Evolutionary conservation across 1,284 basidiomycete genomes (phyloP).

Genomic region (Vanrija humicola): DNA sequence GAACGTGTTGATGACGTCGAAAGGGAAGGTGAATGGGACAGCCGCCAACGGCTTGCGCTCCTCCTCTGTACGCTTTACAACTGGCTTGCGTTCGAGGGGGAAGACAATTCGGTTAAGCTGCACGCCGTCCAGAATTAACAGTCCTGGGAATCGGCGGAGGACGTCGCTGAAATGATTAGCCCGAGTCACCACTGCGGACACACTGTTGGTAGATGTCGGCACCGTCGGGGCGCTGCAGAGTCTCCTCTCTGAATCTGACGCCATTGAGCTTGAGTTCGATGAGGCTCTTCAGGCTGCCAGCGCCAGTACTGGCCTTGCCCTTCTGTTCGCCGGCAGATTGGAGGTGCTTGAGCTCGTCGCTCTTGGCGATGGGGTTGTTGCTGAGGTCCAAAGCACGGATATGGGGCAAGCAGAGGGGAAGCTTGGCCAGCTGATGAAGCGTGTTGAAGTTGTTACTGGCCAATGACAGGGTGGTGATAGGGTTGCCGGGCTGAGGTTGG

Average conservation of each 20-base stretch:
- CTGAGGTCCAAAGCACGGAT: constrained; percentile 46
- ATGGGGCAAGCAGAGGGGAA: constrained; percentile 38
- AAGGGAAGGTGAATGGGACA: constrained; percentile 40
- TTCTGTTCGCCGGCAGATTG: constrained; percentile 35
- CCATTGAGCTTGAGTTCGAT: constrained; percentile 43
- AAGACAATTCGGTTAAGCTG: constrained; percentile 54
- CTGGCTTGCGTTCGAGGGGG: constrained; percentile 40
- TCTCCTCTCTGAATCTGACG: constrained; percentile 34
- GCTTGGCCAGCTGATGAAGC: constrained; percentile 31
- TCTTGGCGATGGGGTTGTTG: constrained; percentile 35
- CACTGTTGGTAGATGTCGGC: constrained; percentile 39
- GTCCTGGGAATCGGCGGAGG: constrained; percentile 45
- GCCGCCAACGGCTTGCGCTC: constrained; percentile 27
- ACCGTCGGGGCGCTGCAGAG: constrained; percentile 28
- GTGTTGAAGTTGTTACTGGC: constrained; percentile 37
- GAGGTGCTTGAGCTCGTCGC: constrained; percentile 33
- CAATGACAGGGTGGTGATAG: constrained; percentile 44
- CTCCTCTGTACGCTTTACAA: constrained; percentile 27
- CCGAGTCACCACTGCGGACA: not conserved
- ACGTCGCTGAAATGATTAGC: constrained; percentile 32
- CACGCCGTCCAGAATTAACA: constrained; percentile 44
- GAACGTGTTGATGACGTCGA: constrained; percentile 34
- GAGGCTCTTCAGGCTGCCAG: constrained; percentile 37
- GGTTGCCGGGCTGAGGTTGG: constrained; percentile 6
- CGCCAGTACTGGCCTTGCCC: constrained; percentile 36